Percentiles rank a stretch among this genome's conserved stretches.
phyloP scores from a whole-genome alignment of 495 filamentous ascomycete genomes.

The Glarea lozoyensis region DNA sequence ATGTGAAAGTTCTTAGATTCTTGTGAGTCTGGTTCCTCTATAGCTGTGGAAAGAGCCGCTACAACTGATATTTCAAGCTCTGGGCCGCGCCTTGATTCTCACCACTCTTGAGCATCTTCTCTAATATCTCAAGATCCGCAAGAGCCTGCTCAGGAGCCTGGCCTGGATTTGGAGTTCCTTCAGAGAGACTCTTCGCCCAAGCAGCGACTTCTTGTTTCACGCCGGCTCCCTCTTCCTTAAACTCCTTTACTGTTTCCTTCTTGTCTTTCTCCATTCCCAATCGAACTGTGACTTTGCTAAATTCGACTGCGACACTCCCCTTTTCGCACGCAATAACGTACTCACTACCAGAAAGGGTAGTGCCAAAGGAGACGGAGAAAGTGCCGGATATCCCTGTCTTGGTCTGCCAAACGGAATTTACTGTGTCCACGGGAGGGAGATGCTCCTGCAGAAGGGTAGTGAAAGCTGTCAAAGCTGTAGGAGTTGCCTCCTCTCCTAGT shows the following conservation, averaged over 20 bases:
- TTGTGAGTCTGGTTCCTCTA: background rate
- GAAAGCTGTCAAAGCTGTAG: slow-evolving; percentile 46
- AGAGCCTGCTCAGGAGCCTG: slow-evolving; percentile 60
- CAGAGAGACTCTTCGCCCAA: slow-evolving; percentile 50
- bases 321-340: slow-evolving; percentile 44
- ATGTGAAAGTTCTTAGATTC: background rate
- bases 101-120: slow-evolving; percentile 56
- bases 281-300: slow-evolving; percentile 30
- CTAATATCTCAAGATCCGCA: slow-evolving; percentile 59
- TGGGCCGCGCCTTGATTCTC: slow-evolving; percentile 42
- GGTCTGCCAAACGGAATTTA: slow-evolving; percentile 55
- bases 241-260: slow-evolving; percentile 35
- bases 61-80: slow-evolving; percentile 21
- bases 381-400: slow-evolving; percentile 53
- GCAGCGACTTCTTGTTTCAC: slow-evolving; percentile 58
- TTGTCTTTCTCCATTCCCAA: slow-evolving; percentile 32
- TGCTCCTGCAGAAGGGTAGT: slow-evolving; percentile 48
- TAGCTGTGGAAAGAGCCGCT: background rate
- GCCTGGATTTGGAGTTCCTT: slow-evolving; percentile 36
- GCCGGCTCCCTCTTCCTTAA: slow-evolving; percentile 45
- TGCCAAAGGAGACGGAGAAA: slow-evolving; percentile 56
- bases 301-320: slow-evolving; percentile 37
- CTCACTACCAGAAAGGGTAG: slow-evolving; percentile 44
- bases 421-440: slow-evolving; percentile 67
- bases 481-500: slow-evolving; percentile 42